Percentiles rank a stretch among this genome's conserved stretches.
Evolutionary conservation across 2,329 filamentous ascomycete genomes (phyloP).

Genomic region (Capronia coronata): DNA sequence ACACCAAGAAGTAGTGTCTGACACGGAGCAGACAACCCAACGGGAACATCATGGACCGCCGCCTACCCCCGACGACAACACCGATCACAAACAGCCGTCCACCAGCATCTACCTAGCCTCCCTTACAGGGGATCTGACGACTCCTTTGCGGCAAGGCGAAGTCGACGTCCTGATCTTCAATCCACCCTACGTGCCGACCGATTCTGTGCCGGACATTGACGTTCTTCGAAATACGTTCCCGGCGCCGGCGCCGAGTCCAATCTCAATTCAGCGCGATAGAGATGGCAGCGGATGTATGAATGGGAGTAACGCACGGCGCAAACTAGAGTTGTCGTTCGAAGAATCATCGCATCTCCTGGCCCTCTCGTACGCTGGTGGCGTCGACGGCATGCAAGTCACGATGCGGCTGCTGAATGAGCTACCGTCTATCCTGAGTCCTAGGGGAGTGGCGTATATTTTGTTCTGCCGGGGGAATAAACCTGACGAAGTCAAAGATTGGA

Average conservation of each 20-base stretch:
- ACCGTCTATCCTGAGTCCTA: conserved; percentile 54
- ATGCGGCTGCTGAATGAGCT: conserved; percentile 67
- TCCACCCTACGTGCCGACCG: conserved; percentile 89
- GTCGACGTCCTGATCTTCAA: conserved; percentile 93
- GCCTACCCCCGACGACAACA: not conserved
- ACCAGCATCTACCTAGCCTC: conserved; percentile 54
- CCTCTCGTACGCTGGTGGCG: conserved; percentile 81
- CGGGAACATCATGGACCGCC: not conserved
- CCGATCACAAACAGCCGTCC: not conserved
- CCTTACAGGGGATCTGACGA: conserved; percentile 62
- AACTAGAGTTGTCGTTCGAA: conserved; percentile 52
- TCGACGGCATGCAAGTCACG: conserved; percentile 90
- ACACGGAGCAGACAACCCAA: not conserved
- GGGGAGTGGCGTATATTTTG: conserved; percentile 81
- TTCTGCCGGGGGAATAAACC: conserved; percentile 89
- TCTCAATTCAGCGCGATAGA: conserved; percentile 4
- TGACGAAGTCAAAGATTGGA: conserved; percentile 59
- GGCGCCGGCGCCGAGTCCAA: not conserved
- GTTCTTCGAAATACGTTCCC: not conserved
- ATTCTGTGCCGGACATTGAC: conserved; percentile 53
- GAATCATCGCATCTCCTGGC: conserved; percentile 76
- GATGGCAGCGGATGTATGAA: not conserved
- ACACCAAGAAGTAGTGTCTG: not conserved
- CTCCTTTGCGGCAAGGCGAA: conserved; percentile 50
- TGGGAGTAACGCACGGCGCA: too few species aligned